A percentile compares a stretch with the other conserved stretches of the same genome.
phyloP scores from a whole-genome alignment of 805 yeast genomes.

The Kluyveromyces starmeri region DNA sequence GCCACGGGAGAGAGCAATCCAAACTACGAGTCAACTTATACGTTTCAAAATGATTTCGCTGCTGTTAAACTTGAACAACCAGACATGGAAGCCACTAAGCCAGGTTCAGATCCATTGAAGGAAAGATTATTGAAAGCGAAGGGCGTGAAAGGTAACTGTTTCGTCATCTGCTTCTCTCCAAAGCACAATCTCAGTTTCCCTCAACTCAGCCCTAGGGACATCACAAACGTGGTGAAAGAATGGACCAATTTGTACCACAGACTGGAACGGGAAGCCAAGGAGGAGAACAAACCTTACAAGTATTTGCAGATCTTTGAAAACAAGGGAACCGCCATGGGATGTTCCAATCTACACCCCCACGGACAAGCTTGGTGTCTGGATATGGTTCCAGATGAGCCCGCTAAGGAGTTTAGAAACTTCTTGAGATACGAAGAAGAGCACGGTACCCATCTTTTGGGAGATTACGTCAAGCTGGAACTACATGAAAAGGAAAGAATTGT shows the following conservation, averaged over 20 bases:
- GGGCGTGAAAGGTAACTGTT: conserved; percentile 60
- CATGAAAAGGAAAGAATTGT: conserved; percentile 44
- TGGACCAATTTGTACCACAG: conserved; percentile 49
- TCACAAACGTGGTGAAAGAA: conserved; percentile 43
- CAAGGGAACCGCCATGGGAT: conserved; percentile 75
- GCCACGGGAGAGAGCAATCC: conserved; percentile 57
- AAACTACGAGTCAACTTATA: conserved; percentile 44
- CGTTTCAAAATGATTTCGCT: conserved; percentile 61
- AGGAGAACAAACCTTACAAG: conserved; percentile 37
- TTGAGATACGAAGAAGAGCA: conserved; percentile 36
- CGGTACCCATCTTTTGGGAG: conserved; percentile 46
- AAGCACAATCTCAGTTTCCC: conserved; percentile 61
- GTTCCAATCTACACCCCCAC: conserved; percentile 76
- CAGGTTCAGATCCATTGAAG: conserved; percentile 25
- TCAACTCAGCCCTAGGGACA: conserved; percentile 39
- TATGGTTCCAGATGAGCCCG: conserved; percentile 57
- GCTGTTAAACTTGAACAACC: conserved; percentile 58
- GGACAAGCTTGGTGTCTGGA: conserved; percentile 76
- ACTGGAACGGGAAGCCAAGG: conserved; percentile 32
- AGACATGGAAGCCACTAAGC: conserved; percentile 23
- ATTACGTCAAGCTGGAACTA: conserved; percentile 51
- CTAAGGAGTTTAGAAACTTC: conserved; percentile 46
- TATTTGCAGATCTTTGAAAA: conserved; percentile 70
- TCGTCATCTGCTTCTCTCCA: conserved; percentile 66
- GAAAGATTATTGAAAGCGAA: conserved; percentile 41